Base-by-base conservation (phyloP, 768 basidiomycete species). In the Auricularia auricula-judae region DNA sequence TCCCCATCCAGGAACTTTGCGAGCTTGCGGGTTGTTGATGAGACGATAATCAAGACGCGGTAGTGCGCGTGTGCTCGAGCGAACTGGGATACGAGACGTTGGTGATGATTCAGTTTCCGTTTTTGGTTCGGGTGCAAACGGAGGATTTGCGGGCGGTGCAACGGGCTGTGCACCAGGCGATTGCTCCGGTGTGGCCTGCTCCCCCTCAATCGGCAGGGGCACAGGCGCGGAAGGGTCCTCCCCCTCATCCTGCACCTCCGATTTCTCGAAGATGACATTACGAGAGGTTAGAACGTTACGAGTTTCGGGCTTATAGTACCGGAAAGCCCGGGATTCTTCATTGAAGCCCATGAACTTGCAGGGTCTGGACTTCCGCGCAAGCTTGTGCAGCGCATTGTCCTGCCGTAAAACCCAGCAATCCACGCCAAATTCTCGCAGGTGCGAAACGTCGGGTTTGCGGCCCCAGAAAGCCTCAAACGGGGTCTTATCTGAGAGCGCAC, bases 401-500 rank as follows among this genome's bases (percentile, higher is more conserved):
- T 42, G 36, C 1, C 36, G 5, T 3, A 61, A 54, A 4, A 70
- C 70, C 64, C 69, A 69, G 43, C 63, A 64, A 16, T 66, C 43
- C 0, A 61, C 47, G 0, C 73, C 67, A 35, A 73, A 75, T n/a
- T 68, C 63, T 0, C 64, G 67, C 0, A 75, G 63, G 4, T 65
- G 63, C 1, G 70, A 34, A 39, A 75, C 59, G 21, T 69, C 68
- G 1, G 71, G 72, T 47, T 74, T 72, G 10, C 43, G 11, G 0
- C 72, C 69, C 33, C 67, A 67, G 33, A 71, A 66, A 1, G 65
- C 68, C 42, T 74, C 69, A 8, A 69, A 65, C 2, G 73, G 73
- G 0, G 71, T 74, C 2, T 59, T 70, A 4, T 51, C 35, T 1
- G 3, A 34, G 14, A 65, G 44, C 3, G 64, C 58, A 0, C 35